These are phyloP conservation scores for Sungouiella thailandica DNA, from an alignment of 805 yeast species.

Conservation along the genomic window DNA sequence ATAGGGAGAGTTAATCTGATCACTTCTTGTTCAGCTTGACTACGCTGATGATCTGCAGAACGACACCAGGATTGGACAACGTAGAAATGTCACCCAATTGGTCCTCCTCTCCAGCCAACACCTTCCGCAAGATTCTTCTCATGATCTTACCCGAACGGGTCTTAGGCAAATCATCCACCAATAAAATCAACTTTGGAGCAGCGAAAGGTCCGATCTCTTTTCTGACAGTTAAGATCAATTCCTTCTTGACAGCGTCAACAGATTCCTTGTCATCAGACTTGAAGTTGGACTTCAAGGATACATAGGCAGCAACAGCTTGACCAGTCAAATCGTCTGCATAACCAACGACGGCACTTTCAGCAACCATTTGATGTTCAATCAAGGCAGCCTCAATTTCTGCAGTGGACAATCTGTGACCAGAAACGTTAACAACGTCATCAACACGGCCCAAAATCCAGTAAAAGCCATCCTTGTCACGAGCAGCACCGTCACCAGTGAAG, in stretches of 20 bases:
- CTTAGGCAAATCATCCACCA: conserved; percentile 92
- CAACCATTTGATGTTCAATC: conserved; percentile 71
- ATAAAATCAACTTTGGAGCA: conserved; percentile 81
- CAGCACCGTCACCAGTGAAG: conserved; percentile 99
- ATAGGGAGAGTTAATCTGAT: not conserved
- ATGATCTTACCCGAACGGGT: conserved; percentile 98
- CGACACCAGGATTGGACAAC: conserved; percentile 79
- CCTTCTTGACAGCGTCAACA: conserved; percentile 51
- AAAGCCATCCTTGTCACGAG: conserved; percentile 93
- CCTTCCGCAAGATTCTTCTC: conserved; percentile 95
- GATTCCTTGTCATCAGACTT: conserved; percentile 43
- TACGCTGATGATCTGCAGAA: conserved; percentile 66
- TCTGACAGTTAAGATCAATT: conserved; percentile 82
- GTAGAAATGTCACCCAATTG: conserved; percentile 92
- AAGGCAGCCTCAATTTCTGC: conserved; percentile 96
- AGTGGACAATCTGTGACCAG: conserved; percentile 97
- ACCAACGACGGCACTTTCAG: conserved; percentile 97
- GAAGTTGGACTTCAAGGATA: conserved; percentile 55
- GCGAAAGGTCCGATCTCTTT: conserved; percentile 93
- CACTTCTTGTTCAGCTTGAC: conserved; percentile 40
- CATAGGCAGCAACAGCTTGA: conserved; percentile 95
- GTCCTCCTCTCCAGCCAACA: conserved; percentile 87
- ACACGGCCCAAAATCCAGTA: conserved; percentile 98
- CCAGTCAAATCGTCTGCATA: conserved; percentile 93
- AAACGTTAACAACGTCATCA: conserved; percentile 96